Conservation (phyloP, 495 filamentous ascomycete species). For the Penicillium chermesinum region DNA sequence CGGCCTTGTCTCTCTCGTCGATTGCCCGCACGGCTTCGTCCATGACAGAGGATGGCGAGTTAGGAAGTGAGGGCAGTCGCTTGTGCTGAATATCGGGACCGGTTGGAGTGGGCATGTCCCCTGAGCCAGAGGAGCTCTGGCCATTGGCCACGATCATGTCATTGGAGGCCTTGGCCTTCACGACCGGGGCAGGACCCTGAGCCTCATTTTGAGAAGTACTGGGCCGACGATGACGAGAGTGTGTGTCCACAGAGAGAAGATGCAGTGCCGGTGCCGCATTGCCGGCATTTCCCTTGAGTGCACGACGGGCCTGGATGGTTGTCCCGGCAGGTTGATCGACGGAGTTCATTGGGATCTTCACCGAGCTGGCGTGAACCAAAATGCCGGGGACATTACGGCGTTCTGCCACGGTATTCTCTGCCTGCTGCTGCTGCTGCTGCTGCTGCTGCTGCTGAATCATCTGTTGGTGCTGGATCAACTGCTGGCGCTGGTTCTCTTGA, state of each 20-base stretch:
- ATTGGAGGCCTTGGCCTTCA: background rate
- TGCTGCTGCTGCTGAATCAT: background rate
- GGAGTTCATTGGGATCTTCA: conserved; percentile 5
- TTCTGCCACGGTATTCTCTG: background rate
- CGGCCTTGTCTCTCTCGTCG: conserved; percentile 30
- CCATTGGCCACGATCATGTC: background rate
- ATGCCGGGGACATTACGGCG: conserved; percentile 18
- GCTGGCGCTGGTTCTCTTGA: background rate
- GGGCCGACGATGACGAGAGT: conserved; percentile 10
- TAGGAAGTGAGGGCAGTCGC: conserved; percentile 42
- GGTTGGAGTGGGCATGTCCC: conserved; percentile 29
- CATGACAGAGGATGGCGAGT: conserved; percentile 46
- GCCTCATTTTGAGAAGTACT: conserved; percentile 4
- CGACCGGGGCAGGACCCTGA: conserved; percentile 2
- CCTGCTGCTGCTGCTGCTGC: background rate
- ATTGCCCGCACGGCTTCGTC: conserved; percentile 42
- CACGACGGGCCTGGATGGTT: conserved; percentile 35
- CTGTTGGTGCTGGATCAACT: background rate
- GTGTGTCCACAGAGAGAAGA: conserved; percentile 28
- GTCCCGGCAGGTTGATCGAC: conserved; percentile 8
- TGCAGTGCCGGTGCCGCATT: conserved; percentile 14
- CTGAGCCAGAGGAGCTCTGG: background rate
- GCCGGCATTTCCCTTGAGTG: conserved; percentile 19
- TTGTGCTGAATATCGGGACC: conserved; percentile 31
- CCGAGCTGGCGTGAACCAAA: conserved; percentile 8